A percentile compares a stretch with the other conserved stretches of the same genome.
Evolutionary conservation across 2,329 filamentous ascomycete genomes (phyloP).

Genomic region (Cordyceps militaris): DNA sequence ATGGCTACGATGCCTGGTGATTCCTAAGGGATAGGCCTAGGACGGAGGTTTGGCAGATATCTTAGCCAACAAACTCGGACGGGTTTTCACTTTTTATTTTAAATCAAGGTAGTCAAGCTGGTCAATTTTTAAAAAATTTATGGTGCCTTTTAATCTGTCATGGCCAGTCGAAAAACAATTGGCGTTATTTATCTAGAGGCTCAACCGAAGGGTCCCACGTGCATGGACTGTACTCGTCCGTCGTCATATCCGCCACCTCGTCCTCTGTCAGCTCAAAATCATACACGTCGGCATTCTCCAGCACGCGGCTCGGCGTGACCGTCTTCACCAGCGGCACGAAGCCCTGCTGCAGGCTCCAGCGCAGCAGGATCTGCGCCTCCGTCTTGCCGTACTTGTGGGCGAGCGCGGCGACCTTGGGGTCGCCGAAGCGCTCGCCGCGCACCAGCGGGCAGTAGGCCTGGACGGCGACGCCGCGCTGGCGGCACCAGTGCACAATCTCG

Average conservation of each 20-base stretch:
- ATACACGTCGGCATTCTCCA: slow-evolving; percentile 52
- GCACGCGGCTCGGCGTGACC: slow-evolving; percentile 58
- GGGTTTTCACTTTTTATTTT: too few relatives aligned
- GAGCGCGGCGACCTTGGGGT: slow-evolving; percentile 56
- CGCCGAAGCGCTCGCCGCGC: slow-evolving; percentile 62
- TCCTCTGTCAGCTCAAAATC: slow-evolving; percentile 49
- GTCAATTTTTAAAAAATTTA: too few relatives aligned
- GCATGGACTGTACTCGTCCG: slow-evolving; percentile 45
- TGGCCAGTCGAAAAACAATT: too few relatives aligned
- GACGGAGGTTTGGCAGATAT: too few relatives aligned
- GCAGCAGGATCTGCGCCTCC: slow-evolving; percentile 68
- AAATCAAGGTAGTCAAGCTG: too few relatives aligned
- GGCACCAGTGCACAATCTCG: slow-evolving; percentile 75
- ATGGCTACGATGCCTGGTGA: too few relatives aligned
- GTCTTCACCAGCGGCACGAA: slow-evolving; percentile 69
- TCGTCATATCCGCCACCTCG: slow-evolving; percentile 44
- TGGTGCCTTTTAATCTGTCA: too few relatives aligned
- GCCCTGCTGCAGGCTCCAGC: slow-evolving; percentile 77
- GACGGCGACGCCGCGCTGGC: slow-evolving; percentile 52
- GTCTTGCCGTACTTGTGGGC: slow-evolving; percentile 66
- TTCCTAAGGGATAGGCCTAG: too few relatives aligned
- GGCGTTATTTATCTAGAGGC: slow-evolving; percentile 34
- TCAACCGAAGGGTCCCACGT: slow-evolving; percentile 50
- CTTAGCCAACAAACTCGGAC: too few relatives aligned
- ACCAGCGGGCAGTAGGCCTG: slow-evolving; percentile 59